A percentile compares a stretch with the other conserved stretches of the same genome.
phyloP scores from a whole-genome alignment of 257 asterid genomes.

The Haberlea rhodopensis region DNA sequence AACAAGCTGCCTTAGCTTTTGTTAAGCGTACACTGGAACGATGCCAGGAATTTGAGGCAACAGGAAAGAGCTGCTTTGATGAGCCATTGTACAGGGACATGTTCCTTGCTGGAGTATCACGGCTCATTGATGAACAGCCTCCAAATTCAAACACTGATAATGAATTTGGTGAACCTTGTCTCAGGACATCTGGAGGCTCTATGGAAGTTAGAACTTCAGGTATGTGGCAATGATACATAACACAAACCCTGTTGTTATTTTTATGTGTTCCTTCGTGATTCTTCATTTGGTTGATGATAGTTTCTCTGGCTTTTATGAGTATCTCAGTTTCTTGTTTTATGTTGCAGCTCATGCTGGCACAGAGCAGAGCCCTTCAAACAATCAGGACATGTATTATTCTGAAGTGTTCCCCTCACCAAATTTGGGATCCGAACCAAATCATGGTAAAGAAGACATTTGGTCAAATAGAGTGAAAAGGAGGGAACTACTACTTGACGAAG shows the following conservation, averaged over 20 bases:
- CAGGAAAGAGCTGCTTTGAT: slow-evolving; percentile 81
- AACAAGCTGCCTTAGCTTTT: slow-evolving; percentile 83
- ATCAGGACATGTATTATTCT: slow-evolving; percentile 51
- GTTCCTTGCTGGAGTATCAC: slow-evolving; percentile 66
- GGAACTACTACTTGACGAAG: slow-evolving; percentile 70
- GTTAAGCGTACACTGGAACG: slow-evolving; percentile 69
- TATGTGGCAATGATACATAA: slow-evolving; percentile 23
- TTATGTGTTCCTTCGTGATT: neutral
- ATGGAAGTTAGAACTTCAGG: slow-evolving; percentile 72
- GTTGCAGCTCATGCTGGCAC: slow-evolving; percentile 23
- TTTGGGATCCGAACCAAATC: slow-evolving; percentile 50
- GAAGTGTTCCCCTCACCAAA: slow-evolving; percentile 41
- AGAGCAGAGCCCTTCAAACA: slow-evolving; percentile 42
- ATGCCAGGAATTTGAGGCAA: slow-evolving; percentile 59
- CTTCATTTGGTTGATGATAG: neutral
- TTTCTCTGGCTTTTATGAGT: neutral
- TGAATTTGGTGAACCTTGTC: slow-evolving; percentile 47
- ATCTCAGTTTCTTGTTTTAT: neutral
- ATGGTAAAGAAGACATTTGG: slow-evolving; percentile 56
- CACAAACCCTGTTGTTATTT: slow-evolving; percentile 23
- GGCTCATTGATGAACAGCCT: slow-evolving; percentile 45
- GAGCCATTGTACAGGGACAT: slow-evolving; percentile 61
- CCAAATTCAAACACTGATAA: slow-evolving; percentile 47
- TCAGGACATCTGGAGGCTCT: slow-evolving; percentile 50
- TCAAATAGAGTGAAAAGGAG: slow-evolving; percentile 60